phyloP scores from a whole-genome alignment of 2,329 filamentous ascomycete genomes.

The Penicillium sp. region DNA sequence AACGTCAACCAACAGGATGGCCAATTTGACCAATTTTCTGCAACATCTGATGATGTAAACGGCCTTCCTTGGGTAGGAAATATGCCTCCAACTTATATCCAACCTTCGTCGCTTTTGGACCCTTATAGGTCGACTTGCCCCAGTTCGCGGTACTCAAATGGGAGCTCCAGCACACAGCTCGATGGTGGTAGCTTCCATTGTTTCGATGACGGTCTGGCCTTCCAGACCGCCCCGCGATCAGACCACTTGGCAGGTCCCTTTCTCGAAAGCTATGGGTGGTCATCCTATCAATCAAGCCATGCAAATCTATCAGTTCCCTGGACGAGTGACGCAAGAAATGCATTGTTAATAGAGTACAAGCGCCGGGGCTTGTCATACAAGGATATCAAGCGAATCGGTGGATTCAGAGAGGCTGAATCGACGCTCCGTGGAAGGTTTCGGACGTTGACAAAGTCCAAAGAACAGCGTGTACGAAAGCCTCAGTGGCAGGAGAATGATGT shows the following conservation, averaged over 20 bases:
- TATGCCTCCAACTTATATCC: background rate
- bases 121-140: constrained; percentile 5
- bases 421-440: constrained; percentile 54
- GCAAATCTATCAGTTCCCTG: constrained; percentile 19
- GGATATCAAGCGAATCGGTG: constrained; percentile 50
- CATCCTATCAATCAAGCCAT: background rate
- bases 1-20: constrained; percentile 2
- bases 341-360: constrained; percentile 48
- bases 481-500: constrained; percentile 51
- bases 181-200: background rate
- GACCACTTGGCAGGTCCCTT: constrained; percentile 4
- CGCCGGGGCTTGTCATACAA: constrained; percentile 51
- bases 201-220: background rate
- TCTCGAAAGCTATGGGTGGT: background rate
- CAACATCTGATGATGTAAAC: constrained; percentile 1
- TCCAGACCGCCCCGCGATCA: constrained; percentile 1
- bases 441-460: constrained; percentile 52
- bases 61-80: constrained; percentile 10
- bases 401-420: constrained; percentile 53
- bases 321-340: constrained; percentile 38
- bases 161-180: background rate
- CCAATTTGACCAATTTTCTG: constrained; percentile 7
- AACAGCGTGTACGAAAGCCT: constrained; percentile 52
- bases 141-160: background rate
- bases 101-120: constrained; percentile 7